Conservation (phyloP, 805 yeast species). For the Saturnispora sanitii region DNA sequence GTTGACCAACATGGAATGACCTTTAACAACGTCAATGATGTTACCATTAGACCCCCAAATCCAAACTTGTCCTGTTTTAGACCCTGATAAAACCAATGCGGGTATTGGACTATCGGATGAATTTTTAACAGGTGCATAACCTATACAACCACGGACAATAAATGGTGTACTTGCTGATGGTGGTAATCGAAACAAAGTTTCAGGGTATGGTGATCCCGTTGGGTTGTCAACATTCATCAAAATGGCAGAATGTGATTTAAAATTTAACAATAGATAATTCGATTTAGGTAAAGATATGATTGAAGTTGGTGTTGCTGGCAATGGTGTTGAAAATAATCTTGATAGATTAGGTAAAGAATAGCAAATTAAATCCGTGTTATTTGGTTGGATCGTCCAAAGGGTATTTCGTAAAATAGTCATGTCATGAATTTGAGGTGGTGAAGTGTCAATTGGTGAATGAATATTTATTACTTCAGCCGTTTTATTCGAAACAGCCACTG, state of each 20-base stretch:
- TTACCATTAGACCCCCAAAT: conserved; percentile 14
- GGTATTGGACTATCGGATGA: conserved; percentile 7
- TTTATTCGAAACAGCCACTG: conserved; percentile 1
- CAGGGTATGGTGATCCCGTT: conserved; percentile 9
- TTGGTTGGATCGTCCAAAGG: conserved; percentile 12
- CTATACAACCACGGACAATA: conserved; percentile 14
- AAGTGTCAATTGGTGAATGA: conserved; percentile 7
- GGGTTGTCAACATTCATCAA: conserved; percentile 10
- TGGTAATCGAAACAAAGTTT: conserved; percentile 11
- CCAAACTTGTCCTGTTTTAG: conserved; percentile 13
- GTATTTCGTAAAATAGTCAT: conserved; percentile 10
- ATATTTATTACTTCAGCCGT: conserved; percentile 5
- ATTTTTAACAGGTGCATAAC: background rate
- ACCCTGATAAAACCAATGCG: conserved; percentile 12
- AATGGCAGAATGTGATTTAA: conserved; percentile 10
- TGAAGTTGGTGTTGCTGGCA: conserved; percentile 10
- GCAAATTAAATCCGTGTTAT: conserved; percentile 10
- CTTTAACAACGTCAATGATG: conserved; percentile 9
- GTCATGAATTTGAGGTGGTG: conserved; percentile 14
- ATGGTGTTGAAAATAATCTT: conserved; percentile 6
- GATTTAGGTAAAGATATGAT: conserved; percentile 7
- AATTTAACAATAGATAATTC: conserved; percentile 9
- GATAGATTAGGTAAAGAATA: conserved; percentile 10
- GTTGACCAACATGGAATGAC: conserved; percentile 11
- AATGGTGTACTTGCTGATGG: conserved; percentile 9